Percentiles rank a stretch among this genome's conserved stretches.
Conservation (phyloP, 768 basidiomycete species). For the Xanthoconium stramineum region DNA sequence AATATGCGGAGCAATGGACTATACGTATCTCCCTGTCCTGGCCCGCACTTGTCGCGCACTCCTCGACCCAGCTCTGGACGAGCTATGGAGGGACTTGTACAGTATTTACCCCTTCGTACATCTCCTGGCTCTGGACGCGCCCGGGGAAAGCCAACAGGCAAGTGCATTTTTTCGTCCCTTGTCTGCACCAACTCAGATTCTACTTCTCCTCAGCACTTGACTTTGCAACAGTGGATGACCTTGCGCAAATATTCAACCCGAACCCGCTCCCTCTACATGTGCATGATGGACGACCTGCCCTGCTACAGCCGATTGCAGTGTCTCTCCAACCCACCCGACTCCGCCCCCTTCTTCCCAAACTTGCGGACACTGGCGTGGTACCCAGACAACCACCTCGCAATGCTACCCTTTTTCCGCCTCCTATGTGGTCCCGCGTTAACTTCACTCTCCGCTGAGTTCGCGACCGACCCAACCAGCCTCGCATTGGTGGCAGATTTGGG, state of each 20-base stretch:
- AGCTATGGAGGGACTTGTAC: conserved; percentile 24
- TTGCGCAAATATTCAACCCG: conserved; percentile 20
- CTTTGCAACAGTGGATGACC: conserved; percentile 15
- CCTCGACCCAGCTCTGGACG: conserved; percentile 23
- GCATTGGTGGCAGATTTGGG: conserved; percentile 12
- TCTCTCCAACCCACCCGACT: conserved; percentile 14
- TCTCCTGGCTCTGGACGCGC: conserved; percentile 6
- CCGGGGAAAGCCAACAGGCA: conserved; percentile 10
- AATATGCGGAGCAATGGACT: conserved; percentile 13
- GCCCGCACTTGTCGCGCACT: conserved; percentile 25
- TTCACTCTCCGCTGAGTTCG: conserved; percentile 19
- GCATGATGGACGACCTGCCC: conserved; percentile 19
- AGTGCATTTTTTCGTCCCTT: neutral
- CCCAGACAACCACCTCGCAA: conserved; percentile 16
- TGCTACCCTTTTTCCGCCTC: conserved; percentile 22
- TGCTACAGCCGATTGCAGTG: conserved; percentile 4
- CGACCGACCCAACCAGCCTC: conserved; percentile 15
- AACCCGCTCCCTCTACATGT: conserved; percentile 20
- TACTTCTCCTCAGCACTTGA: neutral
- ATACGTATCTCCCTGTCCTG: conserved; percentile 17
- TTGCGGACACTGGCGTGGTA: conserved; percentile 22
- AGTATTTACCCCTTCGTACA: conserved; percentile 20
- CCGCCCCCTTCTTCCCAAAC: conserved; percentile 21
- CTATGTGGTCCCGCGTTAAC: conserved; percentile 23
- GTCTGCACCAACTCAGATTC: neutral